A percentile compares a stretch with the other conserved stretches of the same genome.
These are phyloP conservation scores for Penicillium sp. DNA, from an alignment of 2,329 filamentous ascomycete genomes.

Conservation along the genomic window DNA sequence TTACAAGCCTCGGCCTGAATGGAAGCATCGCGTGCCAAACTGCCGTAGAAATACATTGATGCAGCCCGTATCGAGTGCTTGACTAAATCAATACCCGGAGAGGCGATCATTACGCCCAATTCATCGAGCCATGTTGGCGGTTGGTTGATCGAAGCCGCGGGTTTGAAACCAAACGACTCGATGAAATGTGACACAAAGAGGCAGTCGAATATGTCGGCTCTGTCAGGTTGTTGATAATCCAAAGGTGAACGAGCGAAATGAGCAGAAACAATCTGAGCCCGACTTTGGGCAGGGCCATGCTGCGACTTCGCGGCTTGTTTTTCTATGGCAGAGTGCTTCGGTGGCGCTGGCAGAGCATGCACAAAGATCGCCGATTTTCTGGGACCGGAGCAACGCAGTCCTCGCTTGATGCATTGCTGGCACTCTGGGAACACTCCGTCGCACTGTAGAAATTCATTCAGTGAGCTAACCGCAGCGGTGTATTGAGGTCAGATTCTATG, in stretches of 20 bases:
- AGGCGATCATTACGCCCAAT: background rate
- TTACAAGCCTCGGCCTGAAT: slow-evolving; percentile 10
- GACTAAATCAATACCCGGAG: background rate
- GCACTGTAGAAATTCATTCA: slow-evolving; percentile 2
- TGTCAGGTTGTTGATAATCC: background rate
- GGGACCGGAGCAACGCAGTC: slow-evolving; percentile 6
- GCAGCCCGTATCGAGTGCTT: slow-evolving; percentile 6
- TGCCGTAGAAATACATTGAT: slow-evolving; percentile 12
- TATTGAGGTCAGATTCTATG: background rate
- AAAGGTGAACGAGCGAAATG: background rate
- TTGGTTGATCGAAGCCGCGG: background rate
- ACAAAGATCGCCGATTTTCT: slow-evolving; percentile 10
- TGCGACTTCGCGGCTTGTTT: background rate
- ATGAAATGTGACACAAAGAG: slow-evolving; percentile 15
- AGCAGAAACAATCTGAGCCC: background rate
- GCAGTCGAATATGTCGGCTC: slow-evolving; percentile 8
- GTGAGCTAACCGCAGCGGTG: background rate
- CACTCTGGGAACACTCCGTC: slow-evolving; percentile 7
- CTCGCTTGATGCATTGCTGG: slow-evolving; percentile 1
- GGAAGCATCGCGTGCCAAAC: slow-evolving; percentile 3
- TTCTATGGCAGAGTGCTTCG: background rate
- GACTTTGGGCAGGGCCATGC: background rate
- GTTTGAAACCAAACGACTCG: slow-evolving; percentile 11
- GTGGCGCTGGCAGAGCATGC: slow-evolving; percentile 1
- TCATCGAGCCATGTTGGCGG: slow-evolving; percentile 8